Percentiles rank a stretch among this genome's conserved stretches.
Conservation (phyloP, 2,329 filamentous ascomycete genomes). For the Aspergillus bombycis region DNA sequence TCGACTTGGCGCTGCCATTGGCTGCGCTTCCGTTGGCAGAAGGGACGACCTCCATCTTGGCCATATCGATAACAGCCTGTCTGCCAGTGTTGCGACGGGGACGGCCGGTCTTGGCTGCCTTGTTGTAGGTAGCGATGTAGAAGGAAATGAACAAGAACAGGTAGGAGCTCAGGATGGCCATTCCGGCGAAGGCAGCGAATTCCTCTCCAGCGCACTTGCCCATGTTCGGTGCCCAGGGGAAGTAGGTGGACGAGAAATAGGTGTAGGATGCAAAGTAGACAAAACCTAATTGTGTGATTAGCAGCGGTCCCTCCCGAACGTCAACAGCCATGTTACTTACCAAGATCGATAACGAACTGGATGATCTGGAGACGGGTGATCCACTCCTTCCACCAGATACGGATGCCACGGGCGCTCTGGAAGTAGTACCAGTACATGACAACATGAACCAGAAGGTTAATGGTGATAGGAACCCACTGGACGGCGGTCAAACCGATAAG, state of each 20-base stretch:
- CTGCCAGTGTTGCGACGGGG: conserved; percentile 67
- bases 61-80: conserved; percentile 84
- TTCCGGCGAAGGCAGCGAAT: conserved; percentile 91
- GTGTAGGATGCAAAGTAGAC: conserved; percentile 99
- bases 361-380: conserved; percentile 96
- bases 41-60: conserved; percentile 66
- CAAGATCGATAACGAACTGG: conserved; percentile 95
- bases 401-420: conserved; percentile 92
- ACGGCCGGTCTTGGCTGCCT: conserved; percentile 56
- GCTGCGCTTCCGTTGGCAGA: conserved; percentile 25
- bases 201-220: conserved; percentile 94
- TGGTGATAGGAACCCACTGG: conserved; percentile 89
- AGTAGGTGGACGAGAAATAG: conserved; percentile 94
- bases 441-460: conserved; percentile 93
- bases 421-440: conserved; percentile 99
- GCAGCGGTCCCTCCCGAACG: conserved; percentile 15
- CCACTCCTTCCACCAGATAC: conserved; percentile 99
- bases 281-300: conserved; percentile 65
- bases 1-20: conserved; percentile 35
- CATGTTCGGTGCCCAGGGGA: conserved; percentile 76
- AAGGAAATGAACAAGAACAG: conserved; percentile 98
- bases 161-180: conserved; percentile 91
- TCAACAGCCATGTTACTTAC: conserved; percentile 54
- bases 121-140: conserved; percentile 94
- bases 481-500: conserved; percentile 90